Base-by-base conservation (phyloP, 148 eudicot genomes). In the Vaccinium myrtillus region DNA sequence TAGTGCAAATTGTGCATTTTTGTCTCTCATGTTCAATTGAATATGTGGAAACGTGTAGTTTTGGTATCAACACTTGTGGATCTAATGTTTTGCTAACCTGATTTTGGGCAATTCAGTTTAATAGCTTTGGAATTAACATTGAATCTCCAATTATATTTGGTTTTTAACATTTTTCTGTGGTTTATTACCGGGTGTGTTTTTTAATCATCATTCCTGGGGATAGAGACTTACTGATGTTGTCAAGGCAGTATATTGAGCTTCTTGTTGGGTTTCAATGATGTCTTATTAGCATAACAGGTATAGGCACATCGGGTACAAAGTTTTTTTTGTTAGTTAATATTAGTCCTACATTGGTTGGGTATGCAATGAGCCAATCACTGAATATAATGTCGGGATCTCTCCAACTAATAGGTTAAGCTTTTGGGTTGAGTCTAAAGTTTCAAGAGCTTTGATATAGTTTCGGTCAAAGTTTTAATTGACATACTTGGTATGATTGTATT, bases 401-500 rank as follows among this genome's bases (percentile, higher is more conserved):
- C 6, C 73, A 23, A 67, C 36, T 25, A 25, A 67, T 67, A 67
- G 36, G 3, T 11, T 67, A 27, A 67, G 36, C 32, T 27, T 27
- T 67, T 67, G 30, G 73, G 73, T 67, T 67, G 36, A 67, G 25
- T 27, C 11, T 11, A 1, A 27, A 25, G 16, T 25, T 67, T 67
- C 30, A 3, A 27, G 36, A 67, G 36, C 25, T 67, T 25, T 67
- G 36, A 27, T 16, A 3, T 53, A 54, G 51, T 19, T 50, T 10
- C 15, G 9, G 48, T 49, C 65, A 71, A 63, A 32, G 46, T 43
- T 51, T 14, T 27, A 2, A 43, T 51, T 70, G 32, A 50, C 46
- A 49, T 69, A 70, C 63, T 50, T 82, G 84, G 63, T 27, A 71
- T 51, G 18, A 30, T 82, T 71, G 84, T 71, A 82, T n/a, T 36